Percentiles rank a stretch among this genome's conserved stretches.
Evolutionary conservation across 2,329 filamentous ascomycete genomes (phyloP).

Genomic region (Sporothrix phasma): DNA sequence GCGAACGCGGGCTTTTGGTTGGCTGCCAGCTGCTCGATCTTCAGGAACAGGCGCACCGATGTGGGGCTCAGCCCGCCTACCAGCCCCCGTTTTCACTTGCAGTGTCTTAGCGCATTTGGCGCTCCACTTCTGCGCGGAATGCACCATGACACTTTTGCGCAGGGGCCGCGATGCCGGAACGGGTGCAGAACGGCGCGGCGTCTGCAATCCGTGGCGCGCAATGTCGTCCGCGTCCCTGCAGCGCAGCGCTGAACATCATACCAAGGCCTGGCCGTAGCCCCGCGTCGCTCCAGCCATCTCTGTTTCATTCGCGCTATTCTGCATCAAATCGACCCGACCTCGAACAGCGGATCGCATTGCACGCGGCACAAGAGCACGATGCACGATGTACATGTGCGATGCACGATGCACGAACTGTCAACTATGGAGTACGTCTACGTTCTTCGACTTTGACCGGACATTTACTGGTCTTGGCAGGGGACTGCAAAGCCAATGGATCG

Average conservation of each 20-base stretch:
- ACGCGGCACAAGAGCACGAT: background rate
- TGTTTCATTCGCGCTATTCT: background rate
- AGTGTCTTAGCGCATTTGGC: background rate
- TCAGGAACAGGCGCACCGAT: constrained; percentile 1
- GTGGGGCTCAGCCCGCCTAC: background rate
- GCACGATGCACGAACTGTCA: no score
- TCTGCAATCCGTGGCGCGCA: no score
- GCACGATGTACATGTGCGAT: background rate
- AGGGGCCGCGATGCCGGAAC: background rate
- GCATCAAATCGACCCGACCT: background rate
- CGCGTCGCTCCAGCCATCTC: background rate
- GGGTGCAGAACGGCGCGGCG: no score
- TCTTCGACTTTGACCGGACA: no score
- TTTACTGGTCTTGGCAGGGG: no score
- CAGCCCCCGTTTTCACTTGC: background rate
- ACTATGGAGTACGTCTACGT: no score
- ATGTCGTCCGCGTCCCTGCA: no score
- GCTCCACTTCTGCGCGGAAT: background rate
- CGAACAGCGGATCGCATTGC: background rate
- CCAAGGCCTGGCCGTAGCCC: no score
- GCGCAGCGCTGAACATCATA: no score
- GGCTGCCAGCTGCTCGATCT: background rate
- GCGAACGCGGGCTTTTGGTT: background rate
- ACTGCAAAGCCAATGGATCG: background rate
- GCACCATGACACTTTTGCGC: background rate